Evolutionary conservation across 306 rosid species (phyloP).

Genomic region (Betula pendula): DNA sequence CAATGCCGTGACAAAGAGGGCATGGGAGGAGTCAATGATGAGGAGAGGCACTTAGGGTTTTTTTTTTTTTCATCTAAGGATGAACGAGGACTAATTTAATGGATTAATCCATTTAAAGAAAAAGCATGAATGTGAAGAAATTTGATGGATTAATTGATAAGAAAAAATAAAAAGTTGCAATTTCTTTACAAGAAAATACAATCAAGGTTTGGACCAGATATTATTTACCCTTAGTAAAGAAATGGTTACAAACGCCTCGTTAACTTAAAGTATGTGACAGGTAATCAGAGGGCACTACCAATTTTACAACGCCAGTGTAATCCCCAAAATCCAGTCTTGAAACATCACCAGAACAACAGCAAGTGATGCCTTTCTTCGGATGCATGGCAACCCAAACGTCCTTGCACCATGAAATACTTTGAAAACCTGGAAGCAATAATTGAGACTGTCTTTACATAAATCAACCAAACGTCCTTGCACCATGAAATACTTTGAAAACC

Average conservation of each 20-base stretch:
- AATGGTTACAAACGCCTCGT: background rate
- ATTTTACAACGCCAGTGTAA: background rate
- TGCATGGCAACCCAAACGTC: too few species aligned
- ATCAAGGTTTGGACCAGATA: too few species aligned
- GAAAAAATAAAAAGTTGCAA: too few species aligned
- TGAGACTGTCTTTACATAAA: background rate
- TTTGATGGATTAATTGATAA: background rate
- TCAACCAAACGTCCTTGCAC: too few species aligned
- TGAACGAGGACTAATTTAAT: too few species aligned
- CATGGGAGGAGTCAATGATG: too few species aligned
- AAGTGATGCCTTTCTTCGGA: background rate
- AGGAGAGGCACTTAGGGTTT: too few species aligned
- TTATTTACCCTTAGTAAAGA: too few species aligned
- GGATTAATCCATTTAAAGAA: background rate
- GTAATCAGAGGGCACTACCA: background rate
- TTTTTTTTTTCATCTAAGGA: too few species aligned
- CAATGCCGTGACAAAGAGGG: too few species aligned
- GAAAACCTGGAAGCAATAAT: background rate
- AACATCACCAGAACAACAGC: background rate
- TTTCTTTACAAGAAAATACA: background rate
- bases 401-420: background rate
- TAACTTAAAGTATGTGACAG: background rate
- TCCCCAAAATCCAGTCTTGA: background rate
- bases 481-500: background rate
- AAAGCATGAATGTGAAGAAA: background rate